Evolutionary conservation across 441 rosid genomes (phyloP).

Genomic region (Corymbia calophylla): DNA sequence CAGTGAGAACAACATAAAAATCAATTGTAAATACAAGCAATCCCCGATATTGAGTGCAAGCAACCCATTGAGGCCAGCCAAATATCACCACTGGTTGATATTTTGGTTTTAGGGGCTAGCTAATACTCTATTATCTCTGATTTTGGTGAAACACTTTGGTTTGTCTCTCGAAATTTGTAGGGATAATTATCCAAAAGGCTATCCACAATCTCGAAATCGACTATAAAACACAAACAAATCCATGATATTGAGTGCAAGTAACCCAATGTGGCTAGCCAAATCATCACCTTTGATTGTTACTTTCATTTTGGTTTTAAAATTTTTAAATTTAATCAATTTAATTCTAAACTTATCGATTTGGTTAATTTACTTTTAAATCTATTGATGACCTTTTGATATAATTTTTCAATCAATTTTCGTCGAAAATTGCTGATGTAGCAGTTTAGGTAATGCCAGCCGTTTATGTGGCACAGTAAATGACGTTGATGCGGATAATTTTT

Average conservation of each 20-base stretch:
- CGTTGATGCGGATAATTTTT: rapidly evolving
- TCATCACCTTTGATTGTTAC: neutral
- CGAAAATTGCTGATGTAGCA: too few species aligned
- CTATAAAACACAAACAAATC: neutral
- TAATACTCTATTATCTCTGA: neutral
- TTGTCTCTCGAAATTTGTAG: neutral
- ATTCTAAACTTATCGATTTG: rapidly evolving
- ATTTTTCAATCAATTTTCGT: rapidly evolving
- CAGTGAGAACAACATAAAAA: neutral
- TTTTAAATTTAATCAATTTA: too few species aligned
- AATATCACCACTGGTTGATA: too few species aligned
- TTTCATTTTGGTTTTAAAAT: neutral
- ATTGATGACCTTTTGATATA: too few species aligned
- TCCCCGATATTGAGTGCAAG: neutral
- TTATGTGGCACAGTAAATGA: rapidly evolving
- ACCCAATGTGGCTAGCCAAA: neutral
- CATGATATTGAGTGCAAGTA: neutral
- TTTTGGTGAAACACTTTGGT: neutral
- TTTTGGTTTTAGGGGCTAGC: neutral
- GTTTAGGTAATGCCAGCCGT: rapidly evolving
- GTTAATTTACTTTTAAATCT: rapidly evolving
- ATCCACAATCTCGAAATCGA: neutral
- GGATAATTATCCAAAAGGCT: neutral
- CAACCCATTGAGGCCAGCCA: neutral
- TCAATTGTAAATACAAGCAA: neutral